Percentiles rank a stretch among this genome's conserved stretches.
Evolutionary conservation across 495 filamentous ascomycete species (phyloP).

Genomic region (Tuber umbilicatum): DNA sequence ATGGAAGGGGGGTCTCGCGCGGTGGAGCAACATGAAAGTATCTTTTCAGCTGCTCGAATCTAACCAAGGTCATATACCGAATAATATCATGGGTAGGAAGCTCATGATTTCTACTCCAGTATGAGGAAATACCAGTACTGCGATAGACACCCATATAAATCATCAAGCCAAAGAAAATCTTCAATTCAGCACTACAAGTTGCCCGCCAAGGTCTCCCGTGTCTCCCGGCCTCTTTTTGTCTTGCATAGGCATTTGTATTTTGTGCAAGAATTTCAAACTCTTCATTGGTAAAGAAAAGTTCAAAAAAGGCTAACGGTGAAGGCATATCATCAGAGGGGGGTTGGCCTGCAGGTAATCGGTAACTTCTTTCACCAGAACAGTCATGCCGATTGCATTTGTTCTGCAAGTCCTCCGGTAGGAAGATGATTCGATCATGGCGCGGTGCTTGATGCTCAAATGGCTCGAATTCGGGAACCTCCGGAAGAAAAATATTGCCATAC

Average conservation of each 20-base stretch:
- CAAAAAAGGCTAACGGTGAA: not conserved
- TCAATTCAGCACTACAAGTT: not conserved
- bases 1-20: fast-evolving
- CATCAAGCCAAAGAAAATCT: conserved; percentile 11
- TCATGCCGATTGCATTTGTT: not conserved
- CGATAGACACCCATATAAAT: conserved; percentile 1
- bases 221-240: not conserved
- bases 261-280: not conserved
- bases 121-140: not conserved
- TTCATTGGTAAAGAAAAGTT: not conserved
- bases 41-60: not conserved
- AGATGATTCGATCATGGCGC: not conserved
- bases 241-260: conserved; percentile 1
- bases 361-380: not conserved
- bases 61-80: not conserved
- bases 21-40: conserved; percentile 4
- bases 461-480: not conserved
- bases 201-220: not conserved
- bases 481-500: not conserved
- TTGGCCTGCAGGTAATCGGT: not conserved
- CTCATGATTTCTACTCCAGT: not conserved
- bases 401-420: not conserved
- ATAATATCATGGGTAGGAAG: conserved; percentile 1
- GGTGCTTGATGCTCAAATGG: not conserved
- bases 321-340: not conserved